A percentile compares a stretch with the other conserved stretches of the same genome.
phyloP scores from a whole-genome alignment of 352 stramenopile genomes.

The Globisporangium yorkense region DNA sequence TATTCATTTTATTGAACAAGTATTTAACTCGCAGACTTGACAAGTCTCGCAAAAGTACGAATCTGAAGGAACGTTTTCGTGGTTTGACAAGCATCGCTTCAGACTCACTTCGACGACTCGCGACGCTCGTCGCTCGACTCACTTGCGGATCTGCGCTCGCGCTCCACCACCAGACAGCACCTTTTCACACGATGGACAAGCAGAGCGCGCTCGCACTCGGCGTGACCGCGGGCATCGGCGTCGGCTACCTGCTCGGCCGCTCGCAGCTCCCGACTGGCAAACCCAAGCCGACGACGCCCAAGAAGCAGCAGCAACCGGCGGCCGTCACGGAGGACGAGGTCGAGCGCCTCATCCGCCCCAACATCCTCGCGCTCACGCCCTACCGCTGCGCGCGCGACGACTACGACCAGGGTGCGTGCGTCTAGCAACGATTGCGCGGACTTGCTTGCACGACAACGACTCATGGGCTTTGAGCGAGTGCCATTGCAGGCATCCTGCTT shows the following conservation, averaged over 20 bases:
- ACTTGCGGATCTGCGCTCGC: conserved; percentile 1
- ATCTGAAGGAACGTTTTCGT: background rate
- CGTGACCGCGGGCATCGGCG: conserved; percentile 52
- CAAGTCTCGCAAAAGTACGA: background rate
- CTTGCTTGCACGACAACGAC: background rate
- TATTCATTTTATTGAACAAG: too few species aligned
- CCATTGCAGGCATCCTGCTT: conserved; percentile 86
- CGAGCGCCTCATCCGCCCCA: conserved; percentile 91
- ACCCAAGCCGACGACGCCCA: background rate
- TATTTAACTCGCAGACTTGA: too few species aligned
- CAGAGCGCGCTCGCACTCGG: conserved; percentile 52
- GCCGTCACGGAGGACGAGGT: conserved; percentile 44
- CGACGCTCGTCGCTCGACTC: background rate
- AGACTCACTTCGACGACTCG: too few species aligned
- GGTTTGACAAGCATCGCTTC: background rate
- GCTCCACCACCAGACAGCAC: background rate
- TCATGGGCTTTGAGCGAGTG: background rate
- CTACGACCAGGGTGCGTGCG: conserved; percentile 75
- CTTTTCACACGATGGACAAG: conserved; percentile 42
- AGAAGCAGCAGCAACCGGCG: conserved; percentile 1
- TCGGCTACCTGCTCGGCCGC: conserved; percentile 64
- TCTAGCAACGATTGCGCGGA: background rate
- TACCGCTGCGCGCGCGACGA: conserved; percentile 97
- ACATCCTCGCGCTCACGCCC: conserved; percentile 94
- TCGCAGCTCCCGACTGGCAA: conserved; percentile 16